Percentiles rank a stretch among this genome's conserved stretches.
Conservation (phyloP, 441 rosid genomes). For the Adansonia grandidieri region DNA sequence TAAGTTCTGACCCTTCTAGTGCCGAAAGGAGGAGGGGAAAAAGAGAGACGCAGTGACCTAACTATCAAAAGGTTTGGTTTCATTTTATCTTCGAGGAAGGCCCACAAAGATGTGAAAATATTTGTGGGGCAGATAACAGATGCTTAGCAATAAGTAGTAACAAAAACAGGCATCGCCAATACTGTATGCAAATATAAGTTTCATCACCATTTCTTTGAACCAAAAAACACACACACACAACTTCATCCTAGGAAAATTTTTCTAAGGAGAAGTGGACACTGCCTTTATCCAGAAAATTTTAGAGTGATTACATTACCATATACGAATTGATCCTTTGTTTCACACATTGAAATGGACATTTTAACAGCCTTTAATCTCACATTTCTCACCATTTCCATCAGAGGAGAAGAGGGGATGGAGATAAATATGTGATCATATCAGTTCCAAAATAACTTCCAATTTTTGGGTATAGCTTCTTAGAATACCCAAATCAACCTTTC, state of each 20-base stretch:
- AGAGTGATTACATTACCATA: not conserved
- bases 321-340: not conserved
- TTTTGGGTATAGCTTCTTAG: not conserved
- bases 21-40: conserved; percentile 25
- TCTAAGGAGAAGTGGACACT: not conserved
- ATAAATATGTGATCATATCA: not conserved
- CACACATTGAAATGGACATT: not conserved
- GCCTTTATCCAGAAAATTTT: not conserved
- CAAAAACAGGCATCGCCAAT: not conserved
- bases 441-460: not conserved
- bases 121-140: conserved; percentile 22
- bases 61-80: conserved; percentile 12
- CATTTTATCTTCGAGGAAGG: conserved; percentile 19
- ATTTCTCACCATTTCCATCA: not conserved
- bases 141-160: not conserved
- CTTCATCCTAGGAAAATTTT: not conserved
- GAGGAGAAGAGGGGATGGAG: not conserved
- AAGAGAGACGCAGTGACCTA: conserved; percentile 18
- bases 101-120: conserved; percentile 29
- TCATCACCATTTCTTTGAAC: not conserved
- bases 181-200: not conserved
- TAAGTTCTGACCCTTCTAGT: conserved; percentile 12
- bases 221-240: not conserved
- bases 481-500: not conserved
- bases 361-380: not conserved